phyloP scores from a whole-genome alignment of 2,329 filamentous ascomycete genomes.

The Cercospora berteroae region DNA sequence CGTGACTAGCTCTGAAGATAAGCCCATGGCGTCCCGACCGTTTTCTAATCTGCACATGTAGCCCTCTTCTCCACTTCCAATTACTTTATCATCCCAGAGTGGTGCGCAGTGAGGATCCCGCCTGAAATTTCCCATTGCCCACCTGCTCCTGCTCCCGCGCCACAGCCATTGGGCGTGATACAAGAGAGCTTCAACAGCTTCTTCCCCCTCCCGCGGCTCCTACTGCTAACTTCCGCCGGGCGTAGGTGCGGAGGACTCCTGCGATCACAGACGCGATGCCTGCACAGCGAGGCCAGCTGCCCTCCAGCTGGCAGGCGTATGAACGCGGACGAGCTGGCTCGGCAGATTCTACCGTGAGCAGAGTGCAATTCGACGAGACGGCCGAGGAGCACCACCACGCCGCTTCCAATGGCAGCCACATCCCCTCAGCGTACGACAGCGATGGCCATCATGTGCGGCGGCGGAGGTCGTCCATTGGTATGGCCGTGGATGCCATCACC shows the following conservation, averaged over 20 bases:
- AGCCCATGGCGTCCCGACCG: not conserved
- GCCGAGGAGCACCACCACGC: slow-evolving; percentile 29
- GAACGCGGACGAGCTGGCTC: slow-evolving; percentile 44
- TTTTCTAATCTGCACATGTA: slow-evolving; percentile 8
- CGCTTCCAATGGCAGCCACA: slow-evolving; percentile 18
- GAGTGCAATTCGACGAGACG: slow-evolving; percentile 34
- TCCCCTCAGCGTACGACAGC: slow-evolving; percentile 21
- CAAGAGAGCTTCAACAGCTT: slow-evolving; percentile 26
- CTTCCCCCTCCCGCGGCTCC: not conserved
- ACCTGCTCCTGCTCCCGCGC: not conserved
- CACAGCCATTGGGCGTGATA: not conserved
- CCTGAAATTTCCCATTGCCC: not conserved
- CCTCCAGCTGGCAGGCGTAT: slow-evolving; percentile 49
- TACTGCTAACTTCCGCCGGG: not conserved
- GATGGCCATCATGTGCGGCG: slow-evolving; percentile 35
- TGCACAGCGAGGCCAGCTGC: slow-evolving; percentile 35
- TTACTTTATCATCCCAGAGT: slow-evolving; percentile 6
- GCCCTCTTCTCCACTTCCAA: slow-evolving; percentile 9
- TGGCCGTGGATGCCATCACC: slow-evolving; percentile 53
- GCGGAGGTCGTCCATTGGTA: slow-evolving; percentile 49
- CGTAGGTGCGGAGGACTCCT: not conserved
- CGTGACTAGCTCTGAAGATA: not conserved
- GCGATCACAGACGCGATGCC: slow-evolving; percentile 24
- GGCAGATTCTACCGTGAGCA: slow-evolving; percentile 38
- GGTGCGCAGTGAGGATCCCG: not conserved